Evolutionary conservation across 2,329 filamentous ascomycete genomes (phyloP), one percentile per base, ranked within the genome.

Genomic region (Fusarium miscanthi): DNA sequence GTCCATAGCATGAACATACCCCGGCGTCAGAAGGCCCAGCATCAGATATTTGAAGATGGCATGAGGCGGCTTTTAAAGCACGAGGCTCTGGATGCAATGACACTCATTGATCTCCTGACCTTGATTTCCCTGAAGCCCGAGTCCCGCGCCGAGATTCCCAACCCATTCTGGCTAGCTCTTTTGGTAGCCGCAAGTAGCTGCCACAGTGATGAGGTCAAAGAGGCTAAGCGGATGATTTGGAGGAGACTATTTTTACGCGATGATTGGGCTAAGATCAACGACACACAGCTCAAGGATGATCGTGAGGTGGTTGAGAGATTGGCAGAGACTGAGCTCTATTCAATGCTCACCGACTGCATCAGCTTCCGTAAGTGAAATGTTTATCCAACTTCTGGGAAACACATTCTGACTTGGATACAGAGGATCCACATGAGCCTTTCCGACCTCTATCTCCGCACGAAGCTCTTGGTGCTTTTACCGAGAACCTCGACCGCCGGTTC

Each of bases 201-300:
- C 75, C 85, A 81, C 75, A 85, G 84, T 72, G 90, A 85, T 23
- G 87, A 88, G n/a, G 86, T 88, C 49, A 86, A 87, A 70, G 87
- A 91, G 71, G 87, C 87, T 9, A 85, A 86, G 79, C 83, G 85
- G 21, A 83, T 90, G 42, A 93, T 98, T 70, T 99, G 96, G 96
- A 92, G 96, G 78, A 90, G 96, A 59, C 92, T 94, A 69, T 93
- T 93, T 77, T 87, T 95, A 73, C 90, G 91, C 54, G 95, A 98
- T 80, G 90, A 98, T 78, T 99, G 96, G 96, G 85, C 88, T 31
- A 86, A 85, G 65, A 88, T 97, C 78, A 95, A 96, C 78, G 90
- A 93, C 73, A 95, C 93, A 2, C 89, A 91, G 52, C 86, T 92
- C 66, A 92, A 93, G 78, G 89, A 90, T 63, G 94, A 97, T 77